These are phyloP conservation scores for Cyclotella baltica DNA, from an alignment of 108 stramenopile species.

Conservation along the genomic window DNA sequence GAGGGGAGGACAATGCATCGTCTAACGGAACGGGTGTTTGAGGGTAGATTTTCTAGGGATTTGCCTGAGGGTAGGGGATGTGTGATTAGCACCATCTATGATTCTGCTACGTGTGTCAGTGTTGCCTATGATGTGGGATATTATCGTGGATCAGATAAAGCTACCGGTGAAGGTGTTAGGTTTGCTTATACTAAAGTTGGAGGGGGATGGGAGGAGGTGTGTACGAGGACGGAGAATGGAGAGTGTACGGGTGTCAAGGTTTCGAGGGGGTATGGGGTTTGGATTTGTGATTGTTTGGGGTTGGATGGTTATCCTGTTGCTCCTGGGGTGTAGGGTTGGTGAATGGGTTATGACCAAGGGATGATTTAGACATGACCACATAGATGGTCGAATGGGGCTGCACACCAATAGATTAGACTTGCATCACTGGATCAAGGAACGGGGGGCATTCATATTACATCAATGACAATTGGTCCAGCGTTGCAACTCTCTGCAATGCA, in stretches of 20 bases:
- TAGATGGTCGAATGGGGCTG: not conserved
- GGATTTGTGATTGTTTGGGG: slow-evolving; percentile 31
- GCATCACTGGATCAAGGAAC: not conserved
- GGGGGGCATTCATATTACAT: not conserved
- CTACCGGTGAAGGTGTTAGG: slow-evolving; percentile 26
- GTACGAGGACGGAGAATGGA: slow-evolving; percentile 11
- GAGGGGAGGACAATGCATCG: slow-evolving; percentile 6
- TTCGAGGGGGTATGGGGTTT: slow-evolving; percentile 13
- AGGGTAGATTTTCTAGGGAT: slow-evolving; percentile 26
- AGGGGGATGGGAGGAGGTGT: slow-evolving; percentile 13
- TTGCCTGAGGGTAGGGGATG: slow-evolving; percentile 20
- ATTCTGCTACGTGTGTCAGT: slow-evolving; percentile 17
- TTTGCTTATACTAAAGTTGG: slow-evolving; percentile 4
- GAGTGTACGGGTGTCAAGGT: slow-evolving; percentile 20
- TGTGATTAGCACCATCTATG: slow-evolving; percentile 22
- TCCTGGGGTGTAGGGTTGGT: slow-evolving; percentile 2
- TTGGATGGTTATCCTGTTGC: slow-evolving; percentile 6
- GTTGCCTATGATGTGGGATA: slow-evolving; percentile 38
- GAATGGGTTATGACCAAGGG: not conserved
- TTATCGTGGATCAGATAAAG: slow-evolving; percentile 9
- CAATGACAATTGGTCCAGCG: not conserved
- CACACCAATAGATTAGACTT: not conserved
- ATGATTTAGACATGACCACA: not conserved
- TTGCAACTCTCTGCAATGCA: not conserved
- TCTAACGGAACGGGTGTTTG: slow-evolving; percentile 23